Evolutionary conservation across 2,329 filamentous ascomycete genomes (phyloP).

Genomic region (Exophiala aquamarina): DNA sequence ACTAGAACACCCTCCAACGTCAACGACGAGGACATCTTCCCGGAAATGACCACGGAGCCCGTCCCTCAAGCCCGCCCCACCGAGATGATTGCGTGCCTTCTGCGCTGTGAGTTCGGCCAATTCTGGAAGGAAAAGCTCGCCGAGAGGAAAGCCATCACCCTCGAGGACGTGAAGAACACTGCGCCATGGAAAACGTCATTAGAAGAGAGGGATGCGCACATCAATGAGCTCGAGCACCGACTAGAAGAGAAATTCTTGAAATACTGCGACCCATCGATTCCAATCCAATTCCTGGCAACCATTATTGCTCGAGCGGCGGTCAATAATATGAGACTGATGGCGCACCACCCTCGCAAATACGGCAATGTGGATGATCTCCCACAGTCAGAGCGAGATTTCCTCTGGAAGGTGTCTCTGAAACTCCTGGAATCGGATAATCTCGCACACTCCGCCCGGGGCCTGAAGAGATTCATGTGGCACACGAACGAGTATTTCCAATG

Average conservation of each 20-base stretch:
- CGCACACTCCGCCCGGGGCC: slow-evolving; percentile 38
- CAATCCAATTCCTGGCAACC: slow-evolving; percentile 47
- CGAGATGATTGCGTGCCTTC: slow-evolving; percentile 59
- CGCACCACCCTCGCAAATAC: slow-evolving; percentile 45
- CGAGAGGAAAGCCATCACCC: slow-evolving; percentile 5
- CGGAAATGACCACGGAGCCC: slow-evolving; percentile 50
- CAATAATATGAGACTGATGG: slow-evolving; percentile 44
- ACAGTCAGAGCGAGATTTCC: slow-evolving; percentile 37
- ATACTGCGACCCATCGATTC: slow-evolving; percentile 51
- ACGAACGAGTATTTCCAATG: slow-evolving; percentile 50
- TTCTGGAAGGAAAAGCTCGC: slow-evolving; percentile 35
- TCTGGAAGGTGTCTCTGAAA: slow-evolving; percentile 43
- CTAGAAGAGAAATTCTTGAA: slow-evolving; percentile 57
- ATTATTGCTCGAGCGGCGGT: slow-evolving; percentile 46
- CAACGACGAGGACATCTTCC: slow-evolving; percentile 52
- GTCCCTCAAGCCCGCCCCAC: slow-evolving; percentile 51
- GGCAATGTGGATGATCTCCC: slow-evolving; percentile 31
- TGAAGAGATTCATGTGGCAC: slow-evolving; percentile 48
- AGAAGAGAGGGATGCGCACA: slow-evolving; percentile 35
- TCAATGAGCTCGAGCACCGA: slow-evolving; percentile 49
- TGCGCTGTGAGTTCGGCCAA: slow-evolving; percentile 62
- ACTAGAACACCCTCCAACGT: slow-evolving; percentile 52
- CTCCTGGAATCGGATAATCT: slow-evolving; percentile 41
- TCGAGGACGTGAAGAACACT: slow-evolving; percentile 17
- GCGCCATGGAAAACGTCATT: slow-evolving; percentile 28